These are phyloP conservation scores for Pseudogymnoascus sp. DNA, from an alignment of 2,329 filamentous ascomycete species.

Conservation along the genomic window DNA sequence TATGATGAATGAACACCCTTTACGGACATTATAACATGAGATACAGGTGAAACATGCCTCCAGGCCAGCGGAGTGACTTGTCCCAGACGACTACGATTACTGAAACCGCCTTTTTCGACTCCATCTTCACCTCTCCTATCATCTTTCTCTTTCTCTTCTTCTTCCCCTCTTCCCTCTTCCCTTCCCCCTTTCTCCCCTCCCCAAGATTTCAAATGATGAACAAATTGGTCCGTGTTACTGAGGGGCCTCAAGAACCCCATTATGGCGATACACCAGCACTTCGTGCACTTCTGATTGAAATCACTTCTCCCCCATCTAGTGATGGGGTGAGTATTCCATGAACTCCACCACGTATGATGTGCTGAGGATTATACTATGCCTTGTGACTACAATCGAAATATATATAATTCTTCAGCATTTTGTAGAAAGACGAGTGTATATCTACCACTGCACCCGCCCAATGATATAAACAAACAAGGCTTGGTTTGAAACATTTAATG, in stretches of 20 bases:
- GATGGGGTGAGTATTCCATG: not conserved
- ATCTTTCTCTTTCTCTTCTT: not conserved
- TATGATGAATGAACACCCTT: constrained; percentile 2
- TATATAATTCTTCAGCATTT: too few species aligned
- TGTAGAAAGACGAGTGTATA: not conserved
- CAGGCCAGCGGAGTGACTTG: not conserved
- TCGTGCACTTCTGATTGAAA: constrained; percentile 10
- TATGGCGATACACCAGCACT: constrained; percentile 11
- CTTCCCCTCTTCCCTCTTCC: not conserved
- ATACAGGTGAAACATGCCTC: constrained; percentile 3
- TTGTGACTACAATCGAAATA: not conserved
- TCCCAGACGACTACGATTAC: not conserved
- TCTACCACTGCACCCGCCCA: not conserved
- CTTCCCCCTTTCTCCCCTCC: not conserved
- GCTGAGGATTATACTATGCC: not conserved
- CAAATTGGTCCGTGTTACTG: constrained; percentile 10
- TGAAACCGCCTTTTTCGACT: not conserved
- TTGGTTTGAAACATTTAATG: not conserved
- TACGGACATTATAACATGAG: constrained; percentile 4
- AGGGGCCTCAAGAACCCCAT: constrained; percentile 5
- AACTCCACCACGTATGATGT: not conserved
- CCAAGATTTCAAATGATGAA: constrained; percentile 6
- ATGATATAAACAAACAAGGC: not conserved
- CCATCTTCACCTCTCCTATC: not conserved
- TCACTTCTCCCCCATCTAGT: constrained; percentile 1